Percentiles rank a stretch among this genome's conserved stretches.
Conservation (phyloP, 2,329 filamentous ascomycete species). For the Colletotrichum sp. region DNA sequence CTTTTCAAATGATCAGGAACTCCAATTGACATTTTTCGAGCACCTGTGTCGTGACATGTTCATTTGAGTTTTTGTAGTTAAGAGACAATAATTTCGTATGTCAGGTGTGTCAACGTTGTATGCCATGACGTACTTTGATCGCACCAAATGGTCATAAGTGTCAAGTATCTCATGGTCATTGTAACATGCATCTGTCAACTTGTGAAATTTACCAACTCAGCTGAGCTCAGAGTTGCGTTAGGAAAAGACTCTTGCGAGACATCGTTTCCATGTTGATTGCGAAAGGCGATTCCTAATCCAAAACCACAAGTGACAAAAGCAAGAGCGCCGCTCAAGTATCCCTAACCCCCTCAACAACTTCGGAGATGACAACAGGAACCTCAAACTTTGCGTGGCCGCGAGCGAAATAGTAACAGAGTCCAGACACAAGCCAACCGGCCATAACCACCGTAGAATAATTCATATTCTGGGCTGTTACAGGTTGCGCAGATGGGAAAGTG, state of each 20-base stretch:
- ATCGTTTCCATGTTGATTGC: neutral
- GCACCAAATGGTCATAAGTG: neutral
- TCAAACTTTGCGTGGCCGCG: constrained; percentile 28
- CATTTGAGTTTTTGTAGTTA: neutral
- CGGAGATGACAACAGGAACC: constrained; percentile 22
- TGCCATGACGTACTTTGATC: neutral
- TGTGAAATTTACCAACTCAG: neutral
- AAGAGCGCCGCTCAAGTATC: neutral
- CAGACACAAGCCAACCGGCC: constrained; percentile 40
- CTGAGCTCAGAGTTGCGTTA: neutral
- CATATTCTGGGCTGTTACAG: constrained; percentile 46
- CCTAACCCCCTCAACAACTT: neutral
- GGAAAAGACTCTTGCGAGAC: neutral
- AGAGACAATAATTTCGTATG: neutral
- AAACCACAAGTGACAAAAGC: neutral
- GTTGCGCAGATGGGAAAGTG: constrained; percentile 45
- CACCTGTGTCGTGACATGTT: neutral
- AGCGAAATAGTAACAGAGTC: constrained; percentile 34
- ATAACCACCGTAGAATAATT: constrained; percentile 52
- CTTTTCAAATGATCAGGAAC: neutral
- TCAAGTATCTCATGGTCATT: neutral
- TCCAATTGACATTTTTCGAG: neutral
- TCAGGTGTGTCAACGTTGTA: neutral
- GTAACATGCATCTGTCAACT: neutral
- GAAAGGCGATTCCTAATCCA: neutral